These are phyloP conservation scores for Alternaria brassicicola DNA, from an alignment of 2,329 filamentous ascomycete genomes.

Conservation along the genomic window DNA sequence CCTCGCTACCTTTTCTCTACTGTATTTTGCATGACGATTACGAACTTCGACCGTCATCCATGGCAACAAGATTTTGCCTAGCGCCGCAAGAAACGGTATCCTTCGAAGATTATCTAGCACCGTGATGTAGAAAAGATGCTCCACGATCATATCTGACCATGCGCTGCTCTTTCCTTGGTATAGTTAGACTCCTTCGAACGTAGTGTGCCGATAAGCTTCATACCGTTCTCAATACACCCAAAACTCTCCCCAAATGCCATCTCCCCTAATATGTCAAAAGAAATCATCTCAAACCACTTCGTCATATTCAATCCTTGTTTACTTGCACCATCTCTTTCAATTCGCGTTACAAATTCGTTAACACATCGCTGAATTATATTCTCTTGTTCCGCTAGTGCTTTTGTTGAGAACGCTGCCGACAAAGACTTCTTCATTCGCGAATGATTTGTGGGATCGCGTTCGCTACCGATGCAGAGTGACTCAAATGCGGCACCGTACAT, in stretches of 20 bases:
- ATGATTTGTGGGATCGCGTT: neutral
- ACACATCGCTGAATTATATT: neutral
- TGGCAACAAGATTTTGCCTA: neutral
- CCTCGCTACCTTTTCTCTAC: neutral
- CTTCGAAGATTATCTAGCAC: neutral
- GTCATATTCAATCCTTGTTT: neutral
- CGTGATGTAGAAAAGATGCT: neutral
- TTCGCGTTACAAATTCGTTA: neutral
- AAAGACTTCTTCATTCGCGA: neutral
- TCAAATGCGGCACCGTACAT: neutral
- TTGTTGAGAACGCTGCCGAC: neutral
- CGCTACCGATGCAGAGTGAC: neutral
- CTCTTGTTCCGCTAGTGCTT: neutral
- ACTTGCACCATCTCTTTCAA: neutral
- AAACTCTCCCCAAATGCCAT: slow-evolving; percentile 4
- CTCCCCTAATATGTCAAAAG: neutral
- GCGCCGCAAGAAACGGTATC: neutral
- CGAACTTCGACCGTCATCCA: neutral
- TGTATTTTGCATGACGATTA: neutral
- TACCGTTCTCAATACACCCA: neutral
- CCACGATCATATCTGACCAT: neutral
- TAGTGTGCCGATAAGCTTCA: neutral
- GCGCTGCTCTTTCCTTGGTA: neutral
- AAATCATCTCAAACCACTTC: neutral
- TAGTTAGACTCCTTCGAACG: neutral